Conservation (phyloP, 208 protist species). For the Perkinsela sp. region DNA sequence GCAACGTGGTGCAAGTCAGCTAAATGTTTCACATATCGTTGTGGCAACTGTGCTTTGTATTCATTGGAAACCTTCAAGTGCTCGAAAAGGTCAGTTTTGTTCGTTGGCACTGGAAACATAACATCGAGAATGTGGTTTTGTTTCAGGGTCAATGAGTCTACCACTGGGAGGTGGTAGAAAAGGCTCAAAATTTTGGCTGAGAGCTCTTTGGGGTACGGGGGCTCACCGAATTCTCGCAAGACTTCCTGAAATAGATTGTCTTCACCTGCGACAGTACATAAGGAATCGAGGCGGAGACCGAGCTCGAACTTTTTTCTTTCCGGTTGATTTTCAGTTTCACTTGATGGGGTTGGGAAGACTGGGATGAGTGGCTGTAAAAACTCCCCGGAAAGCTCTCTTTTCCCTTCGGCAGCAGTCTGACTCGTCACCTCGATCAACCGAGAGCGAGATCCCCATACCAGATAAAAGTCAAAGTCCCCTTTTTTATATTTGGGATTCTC, state of each 20-base stretch:
- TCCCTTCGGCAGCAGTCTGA: background rate
- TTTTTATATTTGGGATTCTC: background rate
- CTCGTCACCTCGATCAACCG: background rate
- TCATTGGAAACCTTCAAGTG: background rate
- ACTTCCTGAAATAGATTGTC: slow-evolving; percentile 45
- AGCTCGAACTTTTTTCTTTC: slow-evolving; percentile 4
- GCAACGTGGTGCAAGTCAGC: background rate
- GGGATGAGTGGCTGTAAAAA: no score
- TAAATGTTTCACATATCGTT: background rate
- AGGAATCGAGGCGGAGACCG: slow-evolving; percentile 43
- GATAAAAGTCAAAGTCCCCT: background rate
- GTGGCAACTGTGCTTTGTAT: background rate
- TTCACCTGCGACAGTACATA: slow-evolving; percentile 44
- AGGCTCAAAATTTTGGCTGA: slow-evolving; percentile 25
- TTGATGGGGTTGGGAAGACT: background rate
- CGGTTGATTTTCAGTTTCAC: background rate
- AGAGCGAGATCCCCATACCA: background rate
- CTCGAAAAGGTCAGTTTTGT: background rate
- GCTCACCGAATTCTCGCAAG: slow-evolving; percentile 34
- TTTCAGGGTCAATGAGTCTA: slow-evolving; percentile 24
- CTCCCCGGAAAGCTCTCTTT: background rate
- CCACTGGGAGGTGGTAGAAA: slow-evolving; percentile 24
- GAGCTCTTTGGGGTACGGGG: slow-evolving; percentile 22
- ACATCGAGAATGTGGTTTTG: slow-evolving; percentile 26
- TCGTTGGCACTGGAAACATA: slow-evolving; percentile 10